phyloP scores from a whole-genome alignment of 2,329 filamentous ascomycete genomes.

The Trichoderma sp. region DNA sequence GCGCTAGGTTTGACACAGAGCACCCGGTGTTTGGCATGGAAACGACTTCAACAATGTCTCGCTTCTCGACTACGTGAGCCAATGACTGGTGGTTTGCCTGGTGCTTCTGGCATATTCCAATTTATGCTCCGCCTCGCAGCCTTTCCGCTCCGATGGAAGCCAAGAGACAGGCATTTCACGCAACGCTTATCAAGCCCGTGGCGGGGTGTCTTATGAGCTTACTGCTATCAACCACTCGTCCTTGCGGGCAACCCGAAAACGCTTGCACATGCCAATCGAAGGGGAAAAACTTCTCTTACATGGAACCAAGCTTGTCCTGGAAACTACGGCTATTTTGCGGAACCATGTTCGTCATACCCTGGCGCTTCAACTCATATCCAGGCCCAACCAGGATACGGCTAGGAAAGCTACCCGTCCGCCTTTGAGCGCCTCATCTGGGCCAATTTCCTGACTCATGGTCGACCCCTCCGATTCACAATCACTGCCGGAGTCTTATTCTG shows the following conservation, averaged over 20 bases:
- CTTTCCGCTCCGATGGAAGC: background rate
- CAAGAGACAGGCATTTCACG: background rate
- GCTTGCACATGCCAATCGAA: conserved; percentile 20
- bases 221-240: background rate
- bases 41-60: conserved; percentile 18
- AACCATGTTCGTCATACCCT: conserved; percentile 8
- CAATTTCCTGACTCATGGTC: background rate
- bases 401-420: background rate
- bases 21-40: background rate
- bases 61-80: background rate
- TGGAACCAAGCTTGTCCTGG: background rate
- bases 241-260: background rate
- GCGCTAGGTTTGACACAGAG: background rate
- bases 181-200: conserved; percentile 1
- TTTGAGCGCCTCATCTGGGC: background rate
- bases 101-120: background rate
- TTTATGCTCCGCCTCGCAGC: background rate
- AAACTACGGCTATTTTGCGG: conserved; percentile 19
- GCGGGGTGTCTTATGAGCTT: conserved; percentile 4
- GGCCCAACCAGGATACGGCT: background rate
- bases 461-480: background rate
- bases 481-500: background rate
- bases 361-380: background rate
- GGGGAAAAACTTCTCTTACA: background rate
- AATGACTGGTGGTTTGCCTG: background rate